phyloP scores from a whole-genome alignment of 192 early-diverging fungal genomes.

The Coemansia sp. region DNA sequence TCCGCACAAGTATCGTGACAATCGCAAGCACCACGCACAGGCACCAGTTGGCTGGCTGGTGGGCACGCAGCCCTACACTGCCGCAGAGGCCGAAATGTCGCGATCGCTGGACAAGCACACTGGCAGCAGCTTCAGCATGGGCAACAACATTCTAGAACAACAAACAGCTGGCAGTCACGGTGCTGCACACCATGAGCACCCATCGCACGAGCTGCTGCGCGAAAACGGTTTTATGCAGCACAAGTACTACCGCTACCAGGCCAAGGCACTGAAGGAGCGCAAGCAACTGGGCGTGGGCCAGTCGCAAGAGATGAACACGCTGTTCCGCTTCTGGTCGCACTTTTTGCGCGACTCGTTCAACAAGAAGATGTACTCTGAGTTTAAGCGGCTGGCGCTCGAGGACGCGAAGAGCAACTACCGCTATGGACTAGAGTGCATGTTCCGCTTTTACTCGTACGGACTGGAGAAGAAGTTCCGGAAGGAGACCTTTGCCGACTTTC shows the following conservation, averaged over 20 bases:
- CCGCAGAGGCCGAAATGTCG: conserved; percentile 52
- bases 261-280: conserved; percentile 90
- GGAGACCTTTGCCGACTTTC: conserved; percentile 87
- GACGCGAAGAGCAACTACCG: conserved; percentile 85
- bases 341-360: conserved; percentile 97
- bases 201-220: conserved; percentile 86
- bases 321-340: conserved; percentile 97
- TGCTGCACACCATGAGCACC: conserved; percentile 72
- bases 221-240: conserved; percentile 98
- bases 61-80: conserved; percentile 67
- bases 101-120: conserved; percentile 54
- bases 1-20: conserved; percentile 58
- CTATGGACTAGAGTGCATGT: conserved; percentile 96
- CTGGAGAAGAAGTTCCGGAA: conserved; percentile 84
- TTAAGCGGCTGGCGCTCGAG: conserved; percentile 84
- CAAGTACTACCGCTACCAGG: conserved; percentile 93
- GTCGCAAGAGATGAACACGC: conserved; percentile 95
- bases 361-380: conserved; percentile 91
- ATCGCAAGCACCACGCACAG: conserved; percentile 68
- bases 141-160: conserved; percentile 38
- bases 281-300: conserved; percentile 85
- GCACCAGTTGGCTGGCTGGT: conserved; percentile 74
- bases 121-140: conserved; percentile 45
- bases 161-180: conserved; percentile 13
- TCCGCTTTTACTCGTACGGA: conserved; percentile 96